These are phyloP conservation scores for Microsporum ferrugineum DNA, from an alignment of 2,329 filamentous ascomycete species.

Conservation along the genomic window DNA sequence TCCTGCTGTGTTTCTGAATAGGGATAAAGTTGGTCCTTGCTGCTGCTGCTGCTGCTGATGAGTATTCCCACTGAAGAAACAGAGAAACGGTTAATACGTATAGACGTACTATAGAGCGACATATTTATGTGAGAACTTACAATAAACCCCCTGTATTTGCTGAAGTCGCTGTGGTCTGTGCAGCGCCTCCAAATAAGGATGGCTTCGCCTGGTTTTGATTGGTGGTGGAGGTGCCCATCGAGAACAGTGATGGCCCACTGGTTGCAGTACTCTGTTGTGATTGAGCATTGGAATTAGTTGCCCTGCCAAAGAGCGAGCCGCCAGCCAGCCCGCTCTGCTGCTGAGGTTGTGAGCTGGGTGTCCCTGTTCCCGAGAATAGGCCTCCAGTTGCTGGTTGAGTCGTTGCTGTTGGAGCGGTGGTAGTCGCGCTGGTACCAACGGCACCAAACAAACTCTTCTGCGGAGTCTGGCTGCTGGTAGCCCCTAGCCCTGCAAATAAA, in stretches of 20 bases:
- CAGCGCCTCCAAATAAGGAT: conserved; percentile 25
- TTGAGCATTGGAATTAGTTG: conserved; percentile 10
- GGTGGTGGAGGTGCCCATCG: neutral
- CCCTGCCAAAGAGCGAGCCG: conserved; percentile 18
- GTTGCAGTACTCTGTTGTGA: conserved; percentile 4
- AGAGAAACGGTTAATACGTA: neutral
- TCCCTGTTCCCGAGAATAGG: conserved; percentile 13
- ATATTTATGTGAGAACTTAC: conserved; percentile 20
- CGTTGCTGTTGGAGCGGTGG: conserved; percentile 4
- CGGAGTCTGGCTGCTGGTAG: conserved; percentile 21
- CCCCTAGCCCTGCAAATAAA: conserved; percentile 12
- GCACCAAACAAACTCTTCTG: conserved; percentile 15
- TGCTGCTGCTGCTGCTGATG: conserved; percentile 35
- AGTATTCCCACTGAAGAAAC: neutral
- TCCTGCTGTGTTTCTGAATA: conserved; percentile 28
- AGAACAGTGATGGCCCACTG: neutral
- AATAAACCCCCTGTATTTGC: conserved; percentile 24
- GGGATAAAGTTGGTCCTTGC: conserved; percentile 36
- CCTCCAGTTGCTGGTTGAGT: neutral
- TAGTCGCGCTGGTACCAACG: conserved; percentile 9
- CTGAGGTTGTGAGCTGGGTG: conserved; percentile 17
- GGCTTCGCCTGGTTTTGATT: neutral
- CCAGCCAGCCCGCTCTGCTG: conserved; percentile 12
- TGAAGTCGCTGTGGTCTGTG: conserved; percentile 15
- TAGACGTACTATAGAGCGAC: neutral